These are phyloP conservation scores for Camellia oleifera DNA, from an alignment of 179 eudicot genomes.

Conservation along the genomic window DNA sequence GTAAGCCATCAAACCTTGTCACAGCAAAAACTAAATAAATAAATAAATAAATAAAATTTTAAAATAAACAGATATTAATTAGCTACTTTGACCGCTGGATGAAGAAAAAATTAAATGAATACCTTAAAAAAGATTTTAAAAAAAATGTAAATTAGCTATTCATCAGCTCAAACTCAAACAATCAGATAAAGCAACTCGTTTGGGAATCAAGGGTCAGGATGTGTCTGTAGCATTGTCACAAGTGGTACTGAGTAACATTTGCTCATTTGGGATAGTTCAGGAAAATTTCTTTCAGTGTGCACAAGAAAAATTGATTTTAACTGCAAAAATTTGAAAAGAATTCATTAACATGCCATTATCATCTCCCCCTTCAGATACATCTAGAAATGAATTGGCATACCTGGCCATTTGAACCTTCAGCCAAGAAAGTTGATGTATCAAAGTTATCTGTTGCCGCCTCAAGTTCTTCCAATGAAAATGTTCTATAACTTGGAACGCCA, in stretches of 20 bases:
- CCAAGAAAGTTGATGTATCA: slow-evolving; percentile 58
- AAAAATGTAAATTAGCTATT: not conserved
- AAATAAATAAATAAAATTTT: not conserved
- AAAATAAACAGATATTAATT: not conserved
- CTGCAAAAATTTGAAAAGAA: not conserved
- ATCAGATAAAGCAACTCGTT: not conserved
- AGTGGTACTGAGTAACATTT: too few relatives aligned
- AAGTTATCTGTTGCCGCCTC: slow-evolving; percentile 76
- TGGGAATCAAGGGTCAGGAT: not conserved
- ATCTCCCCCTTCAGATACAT: not conserved
- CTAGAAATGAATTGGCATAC: slow-evolving; percentile 27
- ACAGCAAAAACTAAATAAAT: not conserved
- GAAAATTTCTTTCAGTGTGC: not conserved
- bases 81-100: not conserved
- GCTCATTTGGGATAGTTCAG: not conserved
- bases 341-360: not conserved
- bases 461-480: slow-evolving; percentile 76
- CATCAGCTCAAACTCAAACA: not conserved
- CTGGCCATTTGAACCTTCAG: slow-evolving; percentile 83
- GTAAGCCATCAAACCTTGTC: not conserved
- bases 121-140: not conserved
- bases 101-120: not conserved
- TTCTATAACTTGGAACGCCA: slow-evolving; percentile 70
- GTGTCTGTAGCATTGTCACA: too few relatives aligned
- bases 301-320: not conserved